Base-by-base conservation (phyloP, 805 yeast genomes). In the Lipomyces mesembrius region DNA sequence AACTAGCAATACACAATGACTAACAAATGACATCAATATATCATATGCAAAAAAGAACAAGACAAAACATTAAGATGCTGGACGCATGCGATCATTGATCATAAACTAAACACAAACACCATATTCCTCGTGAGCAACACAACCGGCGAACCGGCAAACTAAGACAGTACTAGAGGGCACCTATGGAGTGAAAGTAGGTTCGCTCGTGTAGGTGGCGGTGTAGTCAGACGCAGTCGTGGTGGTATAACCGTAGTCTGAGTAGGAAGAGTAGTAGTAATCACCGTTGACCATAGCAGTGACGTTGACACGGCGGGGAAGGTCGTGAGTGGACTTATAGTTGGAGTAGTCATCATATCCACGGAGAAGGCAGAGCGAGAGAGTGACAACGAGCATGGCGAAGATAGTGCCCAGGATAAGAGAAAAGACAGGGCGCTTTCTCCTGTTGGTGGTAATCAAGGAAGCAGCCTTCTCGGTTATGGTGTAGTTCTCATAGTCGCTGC, bases 331-430 rank as follows among this genome's bases (percentile, higher is more conserved):
- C 11, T 67, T 65, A 58, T 55, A 68, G 57, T 29, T 25, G 32
- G 69, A 66, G 62, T 68, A 68, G 64, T 57, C 64, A n/a, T 62
- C 60, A 64, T 68, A 68, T 25, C 71, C 70, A 32, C 71, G 63
- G 52, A 68, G 59, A 20, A 68, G 65, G n/a, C 60, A 39, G 49
- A 68, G 64, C 60, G 65, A 60, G 56, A 68, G 67, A 14, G 67
- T 61, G 43, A 68, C 61, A 52, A 63, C 67, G 52, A 68, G 22
- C n/a, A 63, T 25, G 60, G 62, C 64, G 37, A 68, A 68, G 57
- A 68, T 22, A 22, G 58, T 57, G 57, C 69, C 68, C 35, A 68
- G 66, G 35, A 63, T 39, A 51, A 68, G 59, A 56, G 70, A 63
- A 57, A 60, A 66, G 22, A 68, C 64, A 11, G 71, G 71, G 29